phyloP scores from a whole-genome alignment of 140 eudicot species.

The Oenanthe javanica region DNA sequence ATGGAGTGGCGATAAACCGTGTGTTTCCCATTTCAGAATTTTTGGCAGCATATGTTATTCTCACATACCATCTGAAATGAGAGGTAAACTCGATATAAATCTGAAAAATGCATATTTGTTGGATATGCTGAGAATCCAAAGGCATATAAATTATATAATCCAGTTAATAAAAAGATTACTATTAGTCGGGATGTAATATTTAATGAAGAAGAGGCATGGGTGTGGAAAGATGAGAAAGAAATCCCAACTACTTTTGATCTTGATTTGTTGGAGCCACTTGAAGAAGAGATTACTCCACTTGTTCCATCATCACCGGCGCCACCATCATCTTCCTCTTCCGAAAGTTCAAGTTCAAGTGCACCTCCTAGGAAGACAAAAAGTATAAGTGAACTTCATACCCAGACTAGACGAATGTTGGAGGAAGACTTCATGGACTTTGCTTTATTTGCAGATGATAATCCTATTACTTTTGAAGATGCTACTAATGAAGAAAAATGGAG shows the following conservation, averaged over 20 bases:
- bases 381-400: neutral
- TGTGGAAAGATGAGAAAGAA: too few species aligned
- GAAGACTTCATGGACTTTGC: neutral
- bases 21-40: too few species aligned
- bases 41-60: too few species aligned
- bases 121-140: too few species aligned
- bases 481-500: neutral
- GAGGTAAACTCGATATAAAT: too few species aligned
- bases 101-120: too few species aligned
- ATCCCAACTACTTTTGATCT: neutral
- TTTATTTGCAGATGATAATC: neutral
- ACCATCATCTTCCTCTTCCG: neutral
- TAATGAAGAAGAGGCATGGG: too few species aligned
- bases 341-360: neutral
- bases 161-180: too few species aligned
- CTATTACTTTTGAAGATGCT: neutral
- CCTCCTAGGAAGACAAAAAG: neutral
- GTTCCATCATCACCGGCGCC: neutral
- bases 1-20: too few species aligned
- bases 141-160: too few species aligned
- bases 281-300: neutral
- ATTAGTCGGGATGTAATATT: too few species aligned
- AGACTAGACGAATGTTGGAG: neutral
- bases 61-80: too few species aligned
- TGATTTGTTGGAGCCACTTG: neutral